These are phyloP conservation scores for Rauvolfia tetraphylla DNA, from an alignment of 257 asterid genomes.

Conservation along the genomic window DNA sequence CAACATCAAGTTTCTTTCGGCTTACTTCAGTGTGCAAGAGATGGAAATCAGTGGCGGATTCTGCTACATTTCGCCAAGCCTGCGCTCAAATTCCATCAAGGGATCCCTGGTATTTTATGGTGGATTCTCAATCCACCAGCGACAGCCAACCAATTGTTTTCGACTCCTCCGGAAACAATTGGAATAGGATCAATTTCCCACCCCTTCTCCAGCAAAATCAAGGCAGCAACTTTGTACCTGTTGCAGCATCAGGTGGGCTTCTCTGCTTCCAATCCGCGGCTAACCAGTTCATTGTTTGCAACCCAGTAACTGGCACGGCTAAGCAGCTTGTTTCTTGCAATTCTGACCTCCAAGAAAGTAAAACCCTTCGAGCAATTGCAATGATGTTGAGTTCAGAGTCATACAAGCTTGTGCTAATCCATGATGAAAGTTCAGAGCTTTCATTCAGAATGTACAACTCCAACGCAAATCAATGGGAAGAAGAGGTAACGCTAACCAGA, in stretches of 20 bases:
- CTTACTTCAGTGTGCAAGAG: constrained; percentile 58
- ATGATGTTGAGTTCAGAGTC: constrained; percentile 39
- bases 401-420: constrained; percentile 43
- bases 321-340: constrained; percentile 27
- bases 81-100: constrained; percentile 60
- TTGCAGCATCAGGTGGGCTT: constrained; percentile 73
- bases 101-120: constrained; percentile 78
- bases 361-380: constrained; percentile 53
- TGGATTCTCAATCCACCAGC: constrained; percentile 35
- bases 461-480: constrained; percentile 41
- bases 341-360: neutral
- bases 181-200: constrained; percentile 44
- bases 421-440: constrained; percentile 53
- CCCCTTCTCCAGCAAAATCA: constrained; percentile 19
- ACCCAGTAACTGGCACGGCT: constrained; percentile 48
- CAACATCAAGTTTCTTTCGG: constrained; percentile 55
- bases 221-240: constrained; percentile 41
- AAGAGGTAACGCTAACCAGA: constrained; percentile 26
- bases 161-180: constrained; percentile 55
- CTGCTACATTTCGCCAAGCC: constrained; percentile 57
- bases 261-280: constrained; percentile 47
- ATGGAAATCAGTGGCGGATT: constrained; percentile 64
- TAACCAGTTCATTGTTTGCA: constrained; percentile 36
- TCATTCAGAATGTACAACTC: constrained; percentile 45
- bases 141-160: constrained; percentile 31